Base-by-base conservation (phyloP, 306 rosid species). In the Medicago ruthenica region DNA sequence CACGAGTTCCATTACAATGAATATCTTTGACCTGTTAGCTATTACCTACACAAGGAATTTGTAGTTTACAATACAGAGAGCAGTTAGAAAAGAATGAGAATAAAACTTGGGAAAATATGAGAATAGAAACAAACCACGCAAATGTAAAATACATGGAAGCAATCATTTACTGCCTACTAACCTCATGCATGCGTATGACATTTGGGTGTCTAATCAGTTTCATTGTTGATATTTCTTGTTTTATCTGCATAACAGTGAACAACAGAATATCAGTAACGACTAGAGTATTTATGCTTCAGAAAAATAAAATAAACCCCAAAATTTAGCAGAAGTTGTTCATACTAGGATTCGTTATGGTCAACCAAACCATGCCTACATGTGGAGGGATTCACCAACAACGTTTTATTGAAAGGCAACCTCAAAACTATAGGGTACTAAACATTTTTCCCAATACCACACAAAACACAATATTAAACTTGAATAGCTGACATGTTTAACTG, bases 201-300 rank as follows among this genome's bases (percentile, higher is more conserved):
- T 95, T 92, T 24, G 98, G 98, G 74, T 95, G 97, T 82, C 89
- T 90, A 55, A 95, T 87, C 53, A 95, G 85, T 79, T 92, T 95
- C 98, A 95, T 95, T 1, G 98, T 95, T 31, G 96, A 90, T 81
- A 95, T 95, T 80, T 95, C 98, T 76, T 97, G 92, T 73, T 95
- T 95, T 81, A 95, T 92, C 98, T 95, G 91, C 84, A 80, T 59
- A 74, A 82, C 51, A 76, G 53, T 11, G 41, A 80, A 76, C 44
- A 61, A 18, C 17, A 72, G 15, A 73, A 22, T n/a, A 65, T 51
- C 58, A 77, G 47, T 64, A 34, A 57, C 70, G 65, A 16, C 48
- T 7, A 7, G 37, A 62, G 70, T 53, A 69, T 44, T 22, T 50
- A 14, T 22, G 70, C 69, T 60, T 31, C 55, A 13, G n/a, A 58